Base-by-base conservation (phyloP, 768 basidiomycete species). In the Naganishia randhawae region DNA sequence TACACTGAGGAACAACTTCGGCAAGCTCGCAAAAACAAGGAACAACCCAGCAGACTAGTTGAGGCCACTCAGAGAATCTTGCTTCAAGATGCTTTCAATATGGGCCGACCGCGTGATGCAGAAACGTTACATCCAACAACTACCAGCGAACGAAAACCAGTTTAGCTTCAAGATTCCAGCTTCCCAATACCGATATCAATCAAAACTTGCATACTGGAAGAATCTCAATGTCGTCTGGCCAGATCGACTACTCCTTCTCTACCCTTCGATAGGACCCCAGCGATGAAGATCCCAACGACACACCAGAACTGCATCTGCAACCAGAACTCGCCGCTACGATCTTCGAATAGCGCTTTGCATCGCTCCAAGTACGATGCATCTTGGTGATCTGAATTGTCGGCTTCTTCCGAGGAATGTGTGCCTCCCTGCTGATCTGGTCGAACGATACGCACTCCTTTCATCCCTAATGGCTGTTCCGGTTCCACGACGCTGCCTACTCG, bases 241-340 rank as follows among this genome's bases (percentile, higher is more conserved):
- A 54, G 19, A 41, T 67, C 66, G 37, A 32, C 17, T 27, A 39
- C 42, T 45, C 66, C 52, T 14, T 54, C 66, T 45, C 41, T 32
- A 19, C 41, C 52, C 55, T 42, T 61, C 22, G 57, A 39, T n/a
- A 61, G 29, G n/a, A 61, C 57, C 10, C 57, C 57, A 35, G 57
- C 57, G 39, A 61, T 41, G 17, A 61, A 61, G 39, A 61, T 22
- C 8, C 57, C 57, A 25, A 61, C 57, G 11, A 61, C 57, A 41
- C 57, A 61, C 57, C 57, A 61, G 37, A 61, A 61, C n/a, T 61
- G 57, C 19, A 41, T 39, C 39, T 61, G 57, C 57, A 41, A 13
- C 57, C 57, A 61, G 27, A 61, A 61, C 13, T 61, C 57, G 57
- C 35, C 27, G 1, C 57, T 39, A 2, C 37, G 57, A 39, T 61